A percentile compares a stretch with the other conserved stretches of the same genome.
Conservation (phyloP, 2,329 filamentous ascomycete species). For the Thelonectria blattea region DNA sequence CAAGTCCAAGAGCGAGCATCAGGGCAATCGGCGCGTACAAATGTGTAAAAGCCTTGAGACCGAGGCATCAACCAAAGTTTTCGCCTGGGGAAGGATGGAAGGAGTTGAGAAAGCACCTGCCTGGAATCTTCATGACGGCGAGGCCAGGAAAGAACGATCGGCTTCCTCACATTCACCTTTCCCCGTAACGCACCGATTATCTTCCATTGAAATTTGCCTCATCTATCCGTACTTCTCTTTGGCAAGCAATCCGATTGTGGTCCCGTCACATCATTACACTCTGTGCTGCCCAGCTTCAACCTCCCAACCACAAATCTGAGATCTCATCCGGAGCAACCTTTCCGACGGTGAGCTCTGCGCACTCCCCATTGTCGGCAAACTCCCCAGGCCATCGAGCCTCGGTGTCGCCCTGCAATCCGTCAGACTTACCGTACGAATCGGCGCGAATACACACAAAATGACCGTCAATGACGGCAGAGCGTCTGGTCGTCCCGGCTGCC, state of each 20-base stretch:
- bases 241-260: background rate
- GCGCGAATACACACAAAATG: background rate
- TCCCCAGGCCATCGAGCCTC: background rate
- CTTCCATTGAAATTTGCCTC: background rate
- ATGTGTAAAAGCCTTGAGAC: background rate
- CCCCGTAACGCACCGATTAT: background rate
- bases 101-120: background rate
- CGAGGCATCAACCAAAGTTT: background rate
- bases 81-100: background rate
- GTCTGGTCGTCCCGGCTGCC: conserved; percentile 5
- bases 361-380: background rate
- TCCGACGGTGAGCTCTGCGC: background rate
- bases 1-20: background rate
- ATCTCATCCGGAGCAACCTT: background rate
- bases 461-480: background rate
- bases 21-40: too few species aligned
- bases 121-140: background rate
- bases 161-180: background rate
- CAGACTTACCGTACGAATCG: background rate
- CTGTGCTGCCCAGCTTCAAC: background rate
- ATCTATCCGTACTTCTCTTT: background rate
- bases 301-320: background rate
- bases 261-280: background rate
- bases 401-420: background rate
- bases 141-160: background rate